Evolutionary conservation across 768 basidiomycete genomes (phyloP).

Genomic region (Infundibulicybe gibba): DNA sequence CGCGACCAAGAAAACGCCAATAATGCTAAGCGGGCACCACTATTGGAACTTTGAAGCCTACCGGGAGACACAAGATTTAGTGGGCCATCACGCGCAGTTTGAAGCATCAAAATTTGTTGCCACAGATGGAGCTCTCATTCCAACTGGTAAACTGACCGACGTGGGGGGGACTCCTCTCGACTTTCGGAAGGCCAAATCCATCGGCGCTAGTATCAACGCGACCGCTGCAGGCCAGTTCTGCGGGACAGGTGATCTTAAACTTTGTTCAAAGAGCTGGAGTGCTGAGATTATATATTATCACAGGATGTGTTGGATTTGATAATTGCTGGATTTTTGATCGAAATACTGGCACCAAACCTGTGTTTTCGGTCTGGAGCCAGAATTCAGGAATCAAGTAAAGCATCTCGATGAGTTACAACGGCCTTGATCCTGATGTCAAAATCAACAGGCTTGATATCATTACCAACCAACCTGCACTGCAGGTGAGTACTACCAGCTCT

Average conservation of each 20-base stretch:
- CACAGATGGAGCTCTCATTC: constrained; percentile 36
- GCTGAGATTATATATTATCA: not conserved
- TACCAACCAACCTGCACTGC: constrained; percentile 42
- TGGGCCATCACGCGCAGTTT: constrained; percentile 32
- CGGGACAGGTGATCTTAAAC: constrained; percentile 28
- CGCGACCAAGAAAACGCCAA: constrained; percentile 35
- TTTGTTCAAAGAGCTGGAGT: not conserved
- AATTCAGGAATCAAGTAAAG: constrained; percentile 42
- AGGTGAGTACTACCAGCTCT: constrained; percentile 17
- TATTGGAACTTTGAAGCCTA: constrained; percentile 46
- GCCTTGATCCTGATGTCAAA: not conserved
- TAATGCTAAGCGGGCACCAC: constrained; percentile 40
- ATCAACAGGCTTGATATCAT: constrained; percentile 33
- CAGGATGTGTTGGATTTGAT: constrained; percentile 44
- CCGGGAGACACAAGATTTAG: constrained; percentile 34
- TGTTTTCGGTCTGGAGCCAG: constrained; percentile 38
- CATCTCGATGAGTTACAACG: not conserved
- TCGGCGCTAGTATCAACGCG: constrained; percentile 31
- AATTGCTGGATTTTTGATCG: constrained; percentile 44
- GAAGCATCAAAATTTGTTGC: constrained; percentile 32
- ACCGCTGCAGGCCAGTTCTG: constrained; percentile 30
- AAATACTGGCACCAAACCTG: constrained; percentile 19
- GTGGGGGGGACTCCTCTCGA: constrained; percentile 37
- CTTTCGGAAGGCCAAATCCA: constrained; percentile 36
- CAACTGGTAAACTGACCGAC: constrained; percentile 31